Evolutionary conservation across 768 basidiomycete species (phyloP).

Genomic region (Kwoniella sp.): DNA sequence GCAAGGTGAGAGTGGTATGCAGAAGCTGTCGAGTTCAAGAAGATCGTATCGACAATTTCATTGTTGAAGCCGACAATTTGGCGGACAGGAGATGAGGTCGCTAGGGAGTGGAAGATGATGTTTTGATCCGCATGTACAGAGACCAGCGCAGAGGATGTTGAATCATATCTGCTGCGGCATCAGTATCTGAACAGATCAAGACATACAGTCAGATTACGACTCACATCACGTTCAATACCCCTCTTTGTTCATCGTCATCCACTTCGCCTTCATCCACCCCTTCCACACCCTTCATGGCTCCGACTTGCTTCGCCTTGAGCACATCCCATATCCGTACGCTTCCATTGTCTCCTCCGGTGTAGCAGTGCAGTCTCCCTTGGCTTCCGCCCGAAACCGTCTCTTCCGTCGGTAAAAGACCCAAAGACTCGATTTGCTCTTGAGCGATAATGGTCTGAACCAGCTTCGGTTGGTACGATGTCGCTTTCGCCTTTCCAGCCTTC

Average conservation of each 20-base stretch:
- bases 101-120: slow-evolving; percentile 83
- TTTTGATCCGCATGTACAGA: slow-evolving; percentile 96
- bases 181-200: not conserved
- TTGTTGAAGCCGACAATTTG: slow-evolving; percentile 97
- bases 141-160: slow-evolving; percentile 67
- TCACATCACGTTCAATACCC: slow-evolving; percentile 80
- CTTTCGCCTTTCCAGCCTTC: slow-evolving; percentile 56
- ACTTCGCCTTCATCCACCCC: slow-evolving; percentile 57
- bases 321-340: slow-evolving; percentile 83
- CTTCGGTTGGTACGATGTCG: slow-evolving; percentile 58
- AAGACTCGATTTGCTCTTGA: slow-evolving; percentile 82
- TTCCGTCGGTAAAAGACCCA: slow-evolving; percentile 68
- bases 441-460: slow-evolving; percentile 75
- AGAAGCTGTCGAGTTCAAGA: slow-evolving; percentile 61
- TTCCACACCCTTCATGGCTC: slow-evolving; percentile 62
- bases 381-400: slow-evolving; percentile 61
- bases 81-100: slow-evolving; percentile 66
- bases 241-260: slow-evolving; percentile 75
- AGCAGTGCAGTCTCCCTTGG: slow-evolving; percentile 65
- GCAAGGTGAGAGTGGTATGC: slow-evolving; percentile 73
- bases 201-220: too few species aligned
- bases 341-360: slow-evolving; percentile 90
- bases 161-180: slow-evolving; percentile 68
- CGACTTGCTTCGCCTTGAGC: slow-evolving; percentile 65
- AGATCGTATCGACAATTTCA: slow-evolving; percentile 87